Evolutionary conservation across 305 asterid species (phyloP).

Genomic region (Ruellia speciosa): DNA sequence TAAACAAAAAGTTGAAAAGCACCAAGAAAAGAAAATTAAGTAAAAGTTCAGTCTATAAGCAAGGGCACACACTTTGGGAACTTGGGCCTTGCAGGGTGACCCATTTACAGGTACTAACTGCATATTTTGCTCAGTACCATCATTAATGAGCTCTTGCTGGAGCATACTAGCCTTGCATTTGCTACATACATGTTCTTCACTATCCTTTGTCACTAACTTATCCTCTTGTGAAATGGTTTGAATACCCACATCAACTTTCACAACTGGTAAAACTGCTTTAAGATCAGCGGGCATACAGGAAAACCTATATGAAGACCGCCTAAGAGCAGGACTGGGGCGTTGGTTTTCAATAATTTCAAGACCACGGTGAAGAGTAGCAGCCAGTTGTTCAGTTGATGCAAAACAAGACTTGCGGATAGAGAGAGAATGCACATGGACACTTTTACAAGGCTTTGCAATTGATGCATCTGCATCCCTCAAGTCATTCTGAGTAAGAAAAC

Average conservation of each 20-base stretch:
- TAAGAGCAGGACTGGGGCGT: constrained; percentile 50
- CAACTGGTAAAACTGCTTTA: constrained; percentile 44
- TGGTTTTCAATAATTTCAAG: constrained; percentile 71
- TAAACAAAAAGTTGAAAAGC: constrained; percentile 27
- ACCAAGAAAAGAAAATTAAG: constrained; percentile 14
- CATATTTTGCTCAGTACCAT: constrained; percentile 47
- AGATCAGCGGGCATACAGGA: constrained; percentile 54
- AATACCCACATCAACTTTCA: constrained; percentile 80
- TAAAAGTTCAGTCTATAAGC: neutral
- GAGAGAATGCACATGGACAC: constrained; percentile 37
- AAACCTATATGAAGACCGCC: constrained; percentile 70
- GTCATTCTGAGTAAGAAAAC: constrained; percentile 28
- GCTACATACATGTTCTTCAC: constrained; percentile 37
- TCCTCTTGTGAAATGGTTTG: constrained; percentile 49
- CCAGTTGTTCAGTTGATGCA: constrained; percentile 62
- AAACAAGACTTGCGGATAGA: constrained; percentile 45
- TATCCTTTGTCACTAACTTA: constrained; percentile 28
- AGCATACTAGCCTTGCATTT: constrained; percentile 53
- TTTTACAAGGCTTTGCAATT: constrained; percentile 43
- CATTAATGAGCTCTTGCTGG: constrained; percentile 33
- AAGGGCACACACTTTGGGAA: constrained; percentile 72
- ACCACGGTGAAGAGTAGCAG: constrained; percentile 84
- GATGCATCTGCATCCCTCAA: constrained; percentile 34
- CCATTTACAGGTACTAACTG: constrained; percentile 70
- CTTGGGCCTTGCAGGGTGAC: constrained; percentile 47